Evolutionary conservation across 2,329 filamentous ascomycete species (phyloP).

Genomic region (Myriosclerotinia curreyana): DNA sequence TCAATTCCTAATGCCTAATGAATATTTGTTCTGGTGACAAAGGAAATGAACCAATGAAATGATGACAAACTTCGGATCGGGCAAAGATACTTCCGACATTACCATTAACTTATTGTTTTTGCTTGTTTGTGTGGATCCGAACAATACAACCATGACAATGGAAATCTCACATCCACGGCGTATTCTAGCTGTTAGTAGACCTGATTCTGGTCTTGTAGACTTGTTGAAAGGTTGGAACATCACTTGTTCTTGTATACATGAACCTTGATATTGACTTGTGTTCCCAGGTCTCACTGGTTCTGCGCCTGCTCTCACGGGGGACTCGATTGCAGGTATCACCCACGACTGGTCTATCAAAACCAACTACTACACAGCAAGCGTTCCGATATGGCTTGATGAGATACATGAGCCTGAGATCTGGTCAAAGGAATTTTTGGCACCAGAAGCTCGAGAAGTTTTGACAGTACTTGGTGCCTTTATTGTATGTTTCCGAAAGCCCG

Average conservation of each 20-base stretch:
- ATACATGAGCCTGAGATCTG: conserved; percentile 46
- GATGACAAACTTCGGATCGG: conserved; percentile 9
- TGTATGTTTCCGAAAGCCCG: conserved; percentile 49
- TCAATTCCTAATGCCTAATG: not conserved
- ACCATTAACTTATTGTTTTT: not conserved
- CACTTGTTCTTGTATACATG: conserved; percentile 6
- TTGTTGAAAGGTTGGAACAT: conserved; percentile 53
- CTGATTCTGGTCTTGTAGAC: conserved; percentile 47
- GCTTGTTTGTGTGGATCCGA: not conserved
- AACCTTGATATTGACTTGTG: conserved; percentile 7
- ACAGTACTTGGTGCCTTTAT: conserved; percentile 59
- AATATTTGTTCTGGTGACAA: not conserved
- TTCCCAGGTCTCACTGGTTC: conserved; percentile 52
- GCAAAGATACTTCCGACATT: conserved; percentile 9
- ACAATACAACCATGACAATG: conserved; percentile 30
- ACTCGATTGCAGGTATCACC: conserved; percentile 53
- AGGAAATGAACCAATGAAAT: not conserved
- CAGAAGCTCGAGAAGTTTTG: conserved; percentile 62
- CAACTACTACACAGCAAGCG: conserved; percentile 56
- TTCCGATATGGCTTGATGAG: conserved; percentile 68
- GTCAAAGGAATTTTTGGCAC: conserved; percentile 56
- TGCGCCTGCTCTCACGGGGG: conserved; percentile 40
- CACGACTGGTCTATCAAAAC: conserved; percentile 56
- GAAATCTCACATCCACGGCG: conserved; percentile 52
- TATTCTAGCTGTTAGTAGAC: conserved; percentile 51